Evolutionary conservation across 73 alveolate species (phyloP), one percentile per base, ranked within the genome.

Genomic region (Paraurostyla sp.): DNA sequence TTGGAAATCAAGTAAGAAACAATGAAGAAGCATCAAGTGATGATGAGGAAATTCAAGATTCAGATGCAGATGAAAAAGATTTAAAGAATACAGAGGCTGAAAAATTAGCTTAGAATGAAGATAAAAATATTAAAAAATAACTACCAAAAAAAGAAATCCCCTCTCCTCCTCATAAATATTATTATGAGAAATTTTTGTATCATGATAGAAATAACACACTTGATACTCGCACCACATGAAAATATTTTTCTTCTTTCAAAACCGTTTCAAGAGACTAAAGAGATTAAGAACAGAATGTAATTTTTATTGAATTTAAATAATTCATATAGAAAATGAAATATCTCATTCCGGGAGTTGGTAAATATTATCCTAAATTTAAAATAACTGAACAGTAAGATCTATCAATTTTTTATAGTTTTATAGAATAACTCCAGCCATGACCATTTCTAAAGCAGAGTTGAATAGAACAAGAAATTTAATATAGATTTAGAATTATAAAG

Each of bases 301-400:
- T 20, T 54, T 18, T 11, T 6, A 54, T 18, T 6, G 22, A 15
- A 54, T 54, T 54, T 54, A 18, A 54, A 18, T 54, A 7, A 6
- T 54, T 11, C 6, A 18, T 54, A 11, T 60, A 60, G 78, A 69
- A 69, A 69, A 43, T 38, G 58, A 69, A 42, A 69, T 41, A 43
- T 41, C 7, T 3, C 15, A 69, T 69, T 18, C 84, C 84, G 3
- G 65, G 65, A 36, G 62, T 69, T n/a, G 84, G 84, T 9, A 43
- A 38, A 32, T 69, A 69, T 69, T 69, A 69, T 69, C 84, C 84
- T 22, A 41, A 43, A 36, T 69, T 69, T 69, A 69, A 69, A 43
- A 62, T 69, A 7, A 40, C 63, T 11, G 84, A 69, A 41, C 42
- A 69, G 80, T 32, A 32, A 36, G 6, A 13, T 11, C 23, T 32